Base-by-base conservation (phyloP, 768 basidiomycete genomes). In the Termitomyces eurrhizus region DNA sequence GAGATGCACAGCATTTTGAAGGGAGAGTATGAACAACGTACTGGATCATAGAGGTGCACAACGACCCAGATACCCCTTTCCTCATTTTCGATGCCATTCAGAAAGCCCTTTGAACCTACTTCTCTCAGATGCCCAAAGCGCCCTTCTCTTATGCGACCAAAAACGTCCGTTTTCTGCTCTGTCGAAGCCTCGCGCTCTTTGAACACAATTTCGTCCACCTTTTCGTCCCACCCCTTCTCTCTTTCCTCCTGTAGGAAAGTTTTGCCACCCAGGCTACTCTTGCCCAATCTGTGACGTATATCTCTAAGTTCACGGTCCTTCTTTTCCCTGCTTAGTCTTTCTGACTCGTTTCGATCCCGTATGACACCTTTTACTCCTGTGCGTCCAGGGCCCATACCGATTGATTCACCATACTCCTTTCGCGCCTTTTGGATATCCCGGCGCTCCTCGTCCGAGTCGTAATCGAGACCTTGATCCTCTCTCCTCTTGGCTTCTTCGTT, bases 291-390 rank as follows among this genome's bases (percentile, higher is more conserved):
- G 56, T 68, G 64, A 65, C 82, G 79, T 62, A 86, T 63, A 4
- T 78, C 81, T 39, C 83, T 79, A 36, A 85, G 69, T 58, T 89
- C 86, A 18, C 71, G 74, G 4, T 77, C 77, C 12, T 77, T 77
- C 63, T 80, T 83, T 29, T 81, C 78, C n/a, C 82, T 80, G 53
- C 81, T 77, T 24, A 85, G 68, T 53, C 77, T 72, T 26, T 76
- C 79, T 3, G 90, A 90, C 67, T 94, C 92, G 60, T 86, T 78
- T 35, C 84, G 81, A 73, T 94, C 92, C 32, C 91, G 83, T 59
- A 94, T 90, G 60, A 94, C 92, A 29, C 92, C 92, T 65, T 94
- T 94, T 51, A 93, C 92, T 24, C 92, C 92, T 6, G 92, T 94
- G 32, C 92, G 80, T 4, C 92, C 92, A 11, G 89, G 89, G 4